A percentile compares a stretch with the other conserved stretches of the same genome.
phyloP scores from a whole-genome alignment of 2,329 filamentous ascomycete species.

The Talaromyces rugulosus region DNA sequence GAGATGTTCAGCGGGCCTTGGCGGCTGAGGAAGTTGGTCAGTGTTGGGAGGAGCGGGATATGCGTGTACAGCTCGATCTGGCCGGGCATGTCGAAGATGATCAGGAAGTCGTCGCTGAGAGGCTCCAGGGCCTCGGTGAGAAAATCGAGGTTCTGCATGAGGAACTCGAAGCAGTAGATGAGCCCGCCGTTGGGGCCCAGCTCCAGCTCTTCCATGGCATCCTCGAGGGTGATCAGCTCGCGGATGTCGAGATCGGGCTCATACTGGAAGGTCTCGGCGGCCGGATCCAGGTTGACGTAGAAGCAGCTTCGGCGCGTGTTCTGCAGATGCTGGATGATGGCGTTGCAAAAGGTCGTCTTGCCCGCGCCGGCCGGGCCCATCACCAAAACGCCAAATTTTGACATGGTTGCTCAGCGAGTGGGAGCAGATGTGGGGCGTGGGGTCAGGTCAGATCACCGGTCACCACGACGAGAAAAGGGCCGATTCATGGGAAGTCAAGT shows the following conservation, averaged over 20 bases:
- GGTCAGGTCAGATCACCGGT: neutral
- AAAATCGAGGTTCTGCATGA: conserved; percentile 92
- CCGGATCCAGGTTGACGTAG: conserved; percentile 97
- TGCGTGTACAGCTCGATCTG: conserved; percentile 99
- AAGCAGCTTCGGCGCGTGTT: conserved; percentile 90
- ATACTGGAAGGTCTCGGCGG: conserved; percentile 88
- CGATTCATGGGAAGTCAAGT: neutral
- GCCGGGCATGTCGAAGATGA: conserved; percentile 97
- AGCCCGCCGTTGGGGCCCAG: conserved; percentile 88
- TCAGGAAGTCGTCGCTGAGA: conserved; percentile 89
- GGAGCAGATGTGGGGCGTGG: neutral
- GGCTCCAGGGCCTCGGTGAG: conserved; percentile 78
- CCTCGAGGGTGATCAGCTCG: conserved; percentile 85
- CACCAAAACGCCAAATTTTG: conserved; percentile 89
- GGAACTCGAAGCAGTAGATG: conserved; percentile 95
- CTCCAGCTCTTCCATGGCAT: conserved; percentile 94
- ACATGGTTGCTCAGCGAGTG: conserved; percentile 53
- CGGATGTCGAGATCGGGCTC: conserved; percentile 92
- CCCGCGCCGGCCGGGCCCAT: conserved; percentile 96
- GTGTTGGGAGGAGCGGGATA: conserved; percentile 80
- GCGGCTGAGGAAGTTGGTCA: conserved; percentile 76
- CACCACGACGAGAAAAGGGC: neutral
- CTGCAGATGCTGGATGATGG: conserved; percentile 87
- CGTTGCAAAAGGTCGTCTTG: conserved; percentile 94
- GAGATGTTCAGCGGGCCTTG: conserved; percentile 80